These are phyloP conservation scores for Lithohypha guttulata DNA, from an alignment of 2,329 filamentous ascomycete genomes.

Conservation along the genomic window DNA sequence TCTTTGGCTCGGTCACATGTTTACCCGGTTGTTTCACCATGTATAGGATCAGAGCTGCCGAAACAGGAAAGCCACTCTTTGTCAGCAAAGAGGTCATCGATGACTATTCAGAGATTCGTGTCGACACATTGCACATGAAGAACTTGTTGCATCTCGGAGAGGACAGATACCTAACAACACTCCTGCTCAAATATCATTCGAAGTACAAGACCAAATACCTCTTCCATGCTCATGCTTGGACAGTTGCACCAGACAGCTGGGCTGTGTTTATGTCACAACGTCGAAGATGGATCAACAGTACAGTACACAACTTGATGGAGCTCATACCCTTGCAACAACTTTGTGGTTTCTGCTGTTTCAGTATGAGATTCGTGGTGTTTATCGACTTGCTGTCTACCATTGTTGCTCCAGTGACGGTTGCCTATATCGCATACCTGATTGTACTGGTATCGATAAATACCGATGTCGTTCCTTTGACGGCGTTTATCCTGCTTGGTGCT, in stretches of 20 bases:
- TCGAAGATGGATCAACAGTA: slow-evolving; percentile 99
- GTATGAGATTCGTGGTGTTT: slow-evolving; percentile 97
- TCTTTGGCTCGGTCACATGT: slow-evolving; percentile 96
- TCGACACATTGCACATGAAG: slow-evolving; percentile 98
- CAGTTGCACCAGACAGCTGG: slow-evolving; percentile 91
- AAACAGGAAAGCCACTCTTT: slow-evolving; percentile 90
- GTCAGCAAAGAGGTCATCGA: slow-evolving; percentile 88
- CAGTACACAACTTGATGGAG: slow-evolving; percentile 93
- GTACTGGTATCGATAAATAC: slow-evolving; percentile 55
- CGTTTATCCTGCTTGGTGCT: slow-evolving; percentile 83
- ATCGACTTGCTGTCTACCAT: slow-evolving; percentile 85
- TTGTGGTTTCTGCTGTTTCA: slow-evolving; percentile 99
- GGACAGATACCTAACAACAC: slow-evolving; percentile 90
- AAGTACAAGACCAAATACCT: slow-evolving; percentile 99
- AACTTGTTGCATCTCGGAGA: slow-evolving; percentile 93
- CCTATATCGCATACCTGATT: slow-evolving; percentile 83
- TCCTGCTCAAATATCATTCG: slow-evolving; percentile 82
- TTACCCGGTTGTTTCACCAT: slow-evolving; percentile 98
- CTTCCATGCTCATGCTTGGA: slow-evolving; percentile 86
- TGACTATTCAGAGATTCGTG: slow-evolving; percentile 79
- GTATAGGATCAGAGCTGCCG: slow-evolving; percentile 91
- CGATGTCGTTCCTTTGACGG: slow-evolving; percentile 63
- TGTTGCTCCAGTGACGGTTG: slow-evolving; percentile 81
- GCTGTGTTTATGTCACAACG: slow-evolving; percentile 91
- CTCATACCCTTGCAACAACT: slow-evolving; percentile 87